Evolutionary conservation across 352 stramenopile genomes (phyloP), one percentile per base, ranked within the genome.

Genomic region (Thalassiosira mediterranea): DNA sequence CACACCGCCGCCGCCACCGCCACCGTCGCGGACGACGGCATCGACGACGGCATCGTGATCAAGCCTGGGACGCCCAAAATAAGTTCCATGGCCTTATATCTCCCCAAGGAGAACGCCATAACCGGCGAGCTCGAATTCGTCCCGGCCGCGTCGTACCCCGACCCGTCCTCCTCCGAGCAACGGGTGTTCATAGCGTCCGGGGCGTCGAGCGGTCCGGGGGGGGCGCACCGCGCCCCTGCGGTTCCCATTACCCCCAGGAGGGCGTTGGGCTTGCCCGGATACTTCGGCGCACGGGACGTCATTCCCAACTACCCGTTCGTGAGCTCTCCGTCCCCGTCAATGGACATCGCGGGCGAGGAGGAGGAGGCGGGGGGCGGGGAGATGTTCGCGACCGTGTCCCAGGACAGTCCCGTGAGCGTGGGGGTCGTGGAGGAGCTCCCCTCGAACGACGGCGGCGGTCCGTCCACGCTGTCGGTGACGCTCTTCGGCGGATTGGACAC

Each of bases 111-210:
- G 80, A 92, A 93, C 72, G 23, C 29, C 37, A 56, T 65, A 8
- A 88, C 83, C 8, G 88, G 86, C 28, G 81, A 90, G 46, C 59
- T 93, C 2, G 84, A 93, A 75, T 93, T 93, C 67, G 80, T 86
- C 11, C 84, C 86, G 17, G 74, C 83, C 29, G 59, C 90, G 31
- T 48, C 87, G 1, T 88, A 88, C 68, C 84, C 86, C 8, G 63
- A 90, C 76, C 84, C 83, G 32, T 77, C 46, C 37, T 81, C 70
- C 2, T 23, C 8, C 8, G 15, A 44, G 3, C 76, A 90, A 72
- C 77, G 83, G 19, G 71, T 93, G 23, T 91, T 91, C 47, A 91
- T 91, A 56, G 81, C 84, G 0, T 81, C 62, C n/a, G 83, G 88
- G 46, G 84, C 80, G 0, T 66, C 40, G 13, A 49, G 46, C 11